Evolutionary conservation across 768 basidiomycete species (phyloP).

Genomic region (Filobasidium floriforme): DNA sequence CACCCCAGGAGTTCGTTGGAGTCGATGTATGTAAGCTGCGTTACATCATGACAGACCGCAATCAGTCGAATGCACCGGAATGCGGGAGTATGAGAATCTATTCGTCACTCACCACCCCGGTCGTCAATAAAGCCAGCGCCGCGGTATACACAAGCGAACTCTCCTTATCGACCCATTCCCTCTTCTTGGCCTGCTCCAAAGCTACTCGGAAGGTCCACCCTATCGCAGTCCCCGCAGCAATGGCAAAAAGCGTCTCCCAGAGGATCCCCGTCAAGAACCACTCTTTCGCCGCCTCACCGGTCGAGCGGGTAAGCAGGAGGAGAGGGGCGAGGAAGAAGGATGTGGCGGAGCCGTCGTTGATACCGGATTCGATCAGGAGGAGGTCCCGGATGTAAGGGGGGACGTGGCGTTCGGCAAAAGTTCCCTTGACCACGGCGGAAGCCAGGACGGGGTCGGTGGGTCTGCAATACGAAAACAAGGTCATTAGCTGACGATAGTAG

Average conservation of each 20-base stretch:
- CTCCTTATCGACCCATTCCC: conserved; percentile 28
- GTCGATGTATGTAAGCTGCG: conserved; percentile 20
- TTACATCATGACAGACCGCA: background rate
- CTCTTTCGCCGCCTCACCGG: conserved; percentile 10
- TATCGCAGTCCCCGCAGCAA: conserved; percentile 15
- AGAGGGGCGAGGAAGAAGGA: conserved; percentile 25
- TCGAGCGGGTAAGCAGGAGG: conserved; percentile 13
- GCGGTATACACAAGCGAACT: conserved; percentile 27
- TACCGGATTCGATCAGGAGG: conserved; percentile 28
- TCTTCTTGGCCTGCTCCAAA: conserved; percentile 20
- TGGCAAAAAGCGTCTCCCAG: conserved; percentile 23
- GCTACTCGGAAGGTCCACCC: conserved; percentile 19
- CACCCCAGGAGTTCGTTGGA: conserved; percentile 29
- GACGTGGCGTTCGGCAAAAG: conserved; percentile 29
- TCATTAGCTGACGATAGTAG: background rate
- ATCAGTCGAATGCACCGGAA: background rate
- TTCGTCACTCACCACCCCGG: conserved; percentile 21
- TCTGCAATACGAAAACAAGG: conserved; percentile 1
- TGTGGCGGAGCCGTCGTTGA: conserved; percentile 29
- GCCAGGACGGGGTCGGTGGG: conserved; percentile 30
- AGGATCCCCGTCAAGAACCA: conserved; percentile 23
- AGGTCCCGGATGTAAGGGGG: conserved; percentile 28
- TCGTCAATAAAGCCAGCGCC: conserved; percentile 25
- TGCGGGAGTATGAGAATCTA: background rate
- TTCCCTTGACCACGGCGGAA: conserved; percentile 29